Percentiles rank a stretch among this genome's conserved stretches.
Conservation (phyloP, 306 rosid genomes). For the Begonia loranthoides region DNA sequence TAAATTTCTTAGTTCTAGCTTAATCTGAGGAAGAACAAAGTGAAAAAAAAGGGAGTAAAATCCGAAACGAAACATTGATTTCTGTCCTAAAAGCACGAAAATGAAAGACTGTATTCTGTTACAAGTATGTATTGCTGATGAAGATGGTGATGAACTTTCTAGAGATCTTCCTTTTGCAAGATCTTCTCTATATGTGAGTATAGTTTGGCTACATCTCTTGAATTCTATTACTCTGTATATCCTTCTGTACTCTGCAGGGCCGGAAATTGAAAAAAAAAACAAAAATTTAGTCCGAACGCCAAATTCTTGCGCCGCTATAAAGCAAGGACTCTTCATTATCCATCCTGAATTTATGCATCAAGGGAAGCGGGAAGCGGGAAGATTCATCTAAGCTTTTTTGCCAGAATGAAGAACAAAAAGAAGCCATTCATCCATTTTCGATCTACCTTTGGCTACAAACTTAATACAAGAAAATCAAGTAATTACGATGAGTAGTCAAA, state of each 20-base stretch:
- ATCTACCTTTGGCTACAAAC: no score
- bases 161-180: no score
- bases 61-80: background rate
- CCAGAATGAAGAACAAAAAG: no score
- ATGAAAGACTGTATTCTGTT: conserved; percentile 54
- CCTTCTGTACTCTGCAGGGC: conserved; percentile 66
- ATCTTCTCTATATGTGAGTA: conserved; percentile 57
- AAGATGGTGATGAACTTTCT: no score
- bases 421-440: no score
- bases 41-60: conserved; percentile 13
- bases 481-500: conserved; percentile 2
- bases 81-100: conserved; percentile 51
- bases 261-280: background rate
- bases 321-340: no score
- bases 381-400: conserved; percentile 18
- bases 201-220: conserved; percentile 78
- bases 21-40: background rate
- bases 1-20: background rate
- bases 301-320: background rate
- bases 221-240: conserved; percentile 38
- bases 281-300: conserved; percentile 1
- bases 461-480: no score
- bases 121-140: conserved; percentile 65
- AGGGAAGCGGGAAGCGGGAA: conserved; percentile 6
- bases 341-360: no score